A percentile compares a stretch with the other conserved stretches of the same genome.
Evolutionary conservation across 1,284 basidiomycete species (phyloP).

Genomic region (Paramarasmius palmivorus): DNA sequence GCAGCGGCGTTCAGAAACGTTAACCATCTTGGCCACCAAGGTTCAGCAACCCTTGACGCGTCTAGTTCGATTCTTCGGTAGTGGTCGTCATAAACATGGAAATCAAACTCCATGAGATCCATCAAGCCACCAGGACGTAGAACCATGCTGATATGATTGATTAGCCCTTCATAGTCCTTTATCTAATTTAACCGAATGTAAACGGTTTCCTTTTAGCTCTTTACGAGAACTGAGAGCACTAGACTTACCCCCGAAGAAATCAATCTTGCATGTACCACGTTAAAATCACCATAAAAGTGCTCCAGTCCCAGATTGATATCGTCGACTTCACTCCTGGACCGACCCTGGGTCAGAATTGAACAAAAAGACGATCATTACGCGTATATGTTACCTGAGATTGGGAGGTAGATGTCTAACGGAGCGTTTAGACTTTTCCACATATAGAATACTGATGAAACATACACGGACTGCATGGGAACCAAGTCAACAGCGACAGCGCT

Average conservation of each 20-base stretch:
- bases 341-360: conserved; percentile 9
- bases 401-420: conserved; percentile 56
- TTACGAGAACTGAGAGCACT: not conserved
- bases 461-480: conserved; percentile 72
- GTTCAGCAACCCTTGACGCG: conserved; percentile 40
- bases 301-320: conserved; percentile 81
- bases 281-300: conserved; percentile 76
- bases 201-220: not conserved
- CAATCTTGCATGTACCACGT: conserved; percentile 70
- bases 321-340: conserved; percentile 71
- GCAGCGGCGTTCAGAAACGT: conserved; percentile 51
- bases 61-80: conserved; percentile 43
- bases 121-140: conserved; percentile 71
- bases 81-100: conserved; percentile 55
- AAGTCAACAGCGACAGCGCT: conserved; percentile 74
- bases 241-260: conserved; percentile 67
- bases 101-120: conserved; percentile 69
- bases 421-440: conserved; percentile 6
- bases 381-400: conserved; percentile 62
- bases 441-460: conserved; percentile 27
- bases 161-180: conserved; percentile 61
- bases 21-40: conserved; percentile 65
- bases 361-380: conserved; percentile 9
- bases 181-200: conserved; percentile 44
- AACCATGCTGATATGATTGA: conserved; percentile 66